A percentile compares a stretch with the other conserved stretches of the same genome.
Conservation (phyloP, 306 rosid genomes). For the Hippophae gyantsensis region DNA sequence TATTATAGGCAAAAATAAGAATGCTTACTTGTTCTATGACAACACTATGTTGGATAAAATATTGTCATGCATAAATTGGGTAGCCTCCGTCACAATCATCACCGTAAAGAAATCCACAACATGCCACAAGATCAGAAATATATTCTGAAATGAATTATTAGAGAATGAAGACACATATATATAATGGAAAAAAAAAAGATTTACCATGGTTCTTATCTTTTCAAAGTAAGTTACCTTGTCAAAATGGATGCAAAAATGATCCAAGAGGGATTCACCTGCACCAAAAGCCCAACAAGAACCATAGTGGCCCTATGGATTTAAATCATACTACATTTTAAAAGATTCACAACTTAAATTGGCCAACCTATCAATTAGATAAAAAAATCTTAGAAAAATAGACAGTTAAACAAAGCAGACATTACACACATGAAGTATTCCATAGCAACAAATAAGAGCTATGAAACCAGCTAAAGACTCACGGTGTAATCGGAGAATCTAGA, state of each 20-base stretch:
- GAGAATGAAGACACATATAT: no score
- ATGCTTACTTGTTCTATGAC: conserved; percentile 80
- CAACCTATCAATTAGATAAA: conserved; percentile 46
- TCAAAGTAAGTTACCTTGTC: conserved; percentile 33
- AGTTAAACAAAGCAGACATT: conserved; percentile 3
- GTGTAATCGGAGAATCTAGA: conserved; percentile 70
- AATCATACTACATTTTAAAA: background rate
- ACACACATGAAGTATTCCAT: conserved; percentile 10
- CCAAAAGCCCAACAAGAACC: conserved; percentile 99
- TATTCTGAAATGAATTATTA: conserved; percentile 38
- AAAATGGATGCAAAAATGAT: conserved; percentile 82
- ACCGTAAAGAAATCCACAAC: conserved; percentile 91
- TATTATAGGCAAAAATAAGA: background rate
- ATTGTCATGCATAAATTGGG: conserved; percentile 70
- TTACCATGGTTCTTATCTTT: no score
- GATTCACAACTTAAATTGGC: conserved; percentile 40
- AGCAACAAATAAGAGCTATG: background rate
- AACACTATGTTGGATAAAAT: conserved; percentile 69
- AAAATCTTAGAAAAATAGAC: background rate
- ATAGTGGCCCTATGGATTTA: conserved; percentile 76
- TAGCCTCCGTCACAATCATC: conserved; percentile 82
- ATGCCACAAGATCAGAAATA: conserved; percentile 81
- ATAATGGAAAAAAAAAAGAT: no score
- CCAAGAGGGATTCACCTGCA: conserved; percentile 81
- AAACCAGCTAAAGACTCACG: conserved; percentile 31